Evolutionary conservation across 345 rosid genomes (phyloP).

Genomic region (Tarenaya hassleriana): DNA sequence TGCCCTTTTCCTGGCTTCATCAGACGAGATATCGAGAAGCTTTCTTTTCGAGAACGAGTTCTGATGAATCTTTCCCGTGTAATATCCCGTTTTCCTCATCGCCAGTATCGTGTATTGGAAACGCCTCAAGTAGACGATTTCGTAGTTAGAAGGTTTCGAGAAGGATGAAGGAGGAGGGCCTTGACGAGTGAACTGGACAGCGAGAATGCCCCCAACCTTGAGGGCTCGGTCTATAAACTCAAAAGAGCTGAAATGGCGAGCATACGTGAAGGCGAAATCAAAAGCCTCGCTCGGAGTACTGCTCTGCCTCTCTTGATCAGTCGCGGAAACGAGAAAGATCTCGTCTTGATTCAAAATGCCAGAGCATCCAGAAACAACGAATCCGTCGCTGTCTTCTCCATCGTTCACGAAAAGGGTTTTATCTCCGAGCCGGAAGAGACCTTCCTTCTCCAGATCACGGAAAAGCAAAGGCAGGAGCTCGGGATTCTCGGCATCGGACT

Average conservation of each 20-base stretch:
- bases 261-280: constrained; percentile 41
- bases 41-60: constrained; percentile 25
- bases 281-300: constrained; percentile 32
- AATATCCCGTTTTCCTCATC: constrained; percentile 45
- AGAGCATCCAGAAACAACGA: constrained; percentile 23
- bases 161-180: constrained; percentile 31
- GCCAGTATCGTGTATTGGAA: constrained; percentile 37
- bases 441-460: constrained; percentile 51
- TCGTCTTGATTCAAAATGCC: constrained; percentile 25
- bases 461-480: constrained; percentile 35
- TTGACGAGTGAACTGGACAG: constrained; percentile 28
- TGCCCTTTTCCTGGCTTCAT: constrained; percentile 46
- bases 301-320: constrained; percentile 38
- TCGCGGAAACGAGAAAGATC: constrained; percentile 33
- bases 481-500: constrained; percentile 2
- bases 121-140: constrained; percentile 41
- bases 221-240: constrained; percentile 55
- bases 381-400: constrained; percentile 23
- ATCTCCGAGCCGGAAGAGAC: constrained; percentile 37
- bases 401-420: constrained; percentile 37
- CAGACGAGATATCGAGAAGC: constrained; percentile 29
- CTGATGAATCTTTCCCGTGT: not conserved
- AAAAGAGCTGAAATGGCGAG: constrained; percentile 22
- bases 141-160: constrained; percentile 41
- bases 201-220: constrained; percentile 53